Conservation (phyloP, 768 basidiomycete species). For the Neoboletus magnificus region DNA sequence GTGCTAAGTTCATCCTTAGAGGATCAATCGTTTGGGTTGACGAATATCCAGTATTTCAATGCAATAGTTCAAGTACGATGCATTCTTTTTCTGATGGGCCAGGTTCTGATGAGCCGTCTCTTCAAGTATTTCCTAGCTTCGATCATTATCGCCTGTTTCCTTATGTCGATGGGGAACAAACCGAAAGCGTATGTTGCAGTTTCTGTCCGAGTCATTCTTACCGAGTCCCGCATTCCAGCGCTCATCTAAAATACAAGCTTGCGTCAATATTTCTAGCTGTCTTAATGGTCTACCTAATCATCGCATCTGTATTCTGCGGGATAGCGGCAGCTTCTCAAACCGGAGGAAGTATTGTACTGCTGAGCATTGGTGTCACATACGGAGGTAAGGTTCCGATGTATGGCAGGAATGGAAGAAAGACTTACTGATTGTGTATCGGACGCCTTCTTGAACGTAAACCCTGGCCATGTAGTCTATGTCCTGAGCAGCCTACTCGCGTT, state of each 20-base stretch:
- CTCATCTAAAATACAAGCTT: slow-evolving; percentile 68
- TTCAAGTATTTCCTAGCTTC: slow-evolving; percentile 77
- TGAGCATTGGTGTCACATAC: slow-evolving; percentile 84
- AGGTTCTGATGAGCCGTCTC: slow-evolving; percentile 1
- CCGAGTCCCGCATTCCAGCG: slow-evolving; percentile 12
- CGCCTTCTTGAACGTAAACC: not conserved
- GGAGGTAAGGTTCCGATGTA: slow-evolving; percentile 51
- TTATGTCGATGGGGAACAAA: slow-evolving; percentile 95
- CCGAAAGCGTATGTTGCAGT: slow-evolving; percentile 61
- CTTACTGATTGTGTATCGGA: not conserved
- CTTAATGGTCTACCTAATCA: slow-evolving; percentile 81
- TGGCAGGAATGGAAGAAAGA: not conserved
- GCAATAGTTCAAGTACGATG: slow-evolving; percentile 62
- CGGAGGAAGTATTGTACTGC: slow-evolving; percentile 68
- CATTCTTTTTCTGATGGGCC: not conserved
- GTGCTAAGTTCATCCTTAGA: slow-evolving; percentile 89
- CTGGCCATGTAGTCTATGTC: slow-evolving; percentile 56
- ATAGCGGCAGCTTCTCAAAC: slow-evolving; percentile 67
- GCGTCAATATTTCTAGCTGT: slow-evolving; percentile 70
- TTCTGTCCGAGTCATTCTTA: not conserved
- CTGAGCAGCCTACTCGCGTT: slow-evolving; percentile 77
- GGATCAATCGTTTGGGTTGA: slow-evolving; percentile 60
- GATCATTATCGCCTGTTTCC: slow-evolving; percentile 82
- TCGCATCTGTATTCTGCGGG: slow-evolving; percentile 78
- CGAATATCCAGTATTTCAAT: slow-evolving; percentile 70